These are phyloP conservation scores for Alliaria petiolata DNA, from an alignment of 345 rosid genomes.

Conservation along the genomic window DNA sequence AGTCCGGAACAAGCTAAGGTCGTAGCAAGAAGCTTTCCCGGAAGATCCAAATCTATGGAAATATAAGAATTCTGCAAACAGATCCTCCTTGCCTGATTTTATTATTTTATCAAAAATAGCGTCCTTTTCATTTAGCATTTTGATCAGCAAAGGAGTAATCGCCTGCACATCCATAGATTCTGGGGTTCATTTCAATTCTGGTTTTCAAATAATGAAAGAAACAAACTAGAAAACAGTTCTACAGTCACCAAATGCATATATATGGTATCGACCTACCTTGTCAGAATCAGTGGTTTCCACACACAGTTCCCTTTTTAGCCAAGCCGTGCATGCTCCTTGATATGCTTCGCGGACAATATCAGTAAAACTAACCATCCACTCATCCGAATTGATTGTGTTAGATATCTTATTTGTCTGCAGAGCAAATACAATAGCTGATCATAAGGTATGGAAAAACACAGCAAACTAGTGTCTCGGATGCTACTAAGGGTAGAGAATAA, in stretches of 20 bases:
- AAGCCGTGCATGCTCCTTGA: conserved; percentile 52
- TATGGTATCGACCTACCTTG: conserved; percentile 36
- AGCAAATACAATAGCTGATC: conserved; percentile 14
- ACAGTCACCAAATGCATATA: not conserved
- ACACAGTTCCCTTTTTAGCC: conserved; percentile 60
- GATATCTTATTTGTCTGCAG: conserved; percentile 53
- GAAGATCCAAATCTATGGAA: conserved; percentile 59
- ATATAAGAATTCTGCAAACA: conserved; percentile 71
- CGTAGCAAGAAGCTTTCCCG: conserved; percentile 50
- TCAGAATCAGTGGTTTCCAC: conserved; percentile 40
- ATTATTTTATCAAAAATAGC: conserved; percentile 49
- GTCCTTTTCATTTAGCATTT: conserved; percentile 63
- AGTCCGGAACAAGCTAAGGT: conserved; percentile 45
- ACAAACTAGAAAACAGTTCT: not conserved
- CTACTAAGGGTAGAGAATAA: not conserved
- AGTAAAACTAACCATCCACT: conserved; percentile 47
- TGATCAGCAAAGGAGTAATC: conserved; percentile 48
- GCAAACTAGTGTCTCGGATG: not conserved
- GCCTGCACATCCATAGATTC: conserved; percentile 40
- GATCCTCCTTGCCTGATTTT: conserved; percentile 79
- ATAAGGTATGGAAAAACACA: conserved; percentile 5
- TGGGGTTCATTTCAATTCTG: conserved; percentile 8
- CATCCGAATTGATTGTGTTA: conserved; percentile 36
- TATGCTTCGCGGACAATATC: conserved; percentile 47
- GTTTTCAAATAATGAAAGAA: not conserved